phyloP scores from a whole-genome alignment of 2,329 filamentous ascomycete species.

The Phaeosphaeria sp. region DNA sequence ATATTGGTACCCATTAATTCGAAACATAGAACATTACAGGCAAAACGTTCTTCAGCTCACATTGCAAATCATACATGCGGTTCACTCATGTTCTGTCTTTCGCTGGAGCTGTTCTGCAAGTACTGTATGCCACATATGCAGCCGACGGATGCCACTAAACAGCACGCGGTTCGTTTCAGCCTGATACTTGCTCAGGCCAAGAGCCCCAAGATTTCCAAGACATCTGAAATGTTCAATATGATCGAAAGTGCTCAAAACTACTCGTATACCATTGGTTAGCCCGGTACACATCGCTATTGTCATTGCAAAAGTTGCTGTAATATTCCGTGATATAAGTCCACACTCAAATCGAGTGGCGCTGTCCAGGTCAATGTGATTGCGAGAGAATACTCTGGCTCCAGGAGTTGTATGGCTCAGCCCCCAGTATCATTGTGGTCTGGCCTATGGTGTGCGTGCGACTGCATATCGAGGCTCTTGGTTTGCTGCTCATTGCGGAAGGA shows the following conservation, averaged over 20 bases:
- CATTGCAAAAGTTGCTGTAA: not conserved
- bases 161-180: not conserved
- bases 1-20: no score
- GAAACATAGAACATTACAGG: no score
- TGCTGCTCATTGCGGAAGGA: not conserved
- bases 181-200: not conserved
- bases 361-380: not conserved
- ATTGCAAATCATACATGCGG: no score
- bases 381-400: not conserved
- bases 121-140: not conserved
- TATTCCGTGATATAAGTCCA: not conserved
- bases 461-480: not conserved
- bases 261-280: not conserved
- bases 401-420: not conserved
- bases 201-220: not conserved
- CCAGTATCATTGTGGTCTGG: not conserved
- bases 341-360: not conserved
- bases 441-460: not conserved
- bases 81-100: not conserved
- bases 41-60: no score
- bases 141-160: not conserved
- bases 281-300: not conserved
- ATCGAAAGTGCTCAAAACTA: not conserved
- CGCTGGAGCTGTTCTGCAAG: not conserved
- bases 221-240: not conserved